phyloP scores from a whole-genome alignment of 1,139 yeast genomes.

The Yamadazyma spencermartinsiae region DNA sequence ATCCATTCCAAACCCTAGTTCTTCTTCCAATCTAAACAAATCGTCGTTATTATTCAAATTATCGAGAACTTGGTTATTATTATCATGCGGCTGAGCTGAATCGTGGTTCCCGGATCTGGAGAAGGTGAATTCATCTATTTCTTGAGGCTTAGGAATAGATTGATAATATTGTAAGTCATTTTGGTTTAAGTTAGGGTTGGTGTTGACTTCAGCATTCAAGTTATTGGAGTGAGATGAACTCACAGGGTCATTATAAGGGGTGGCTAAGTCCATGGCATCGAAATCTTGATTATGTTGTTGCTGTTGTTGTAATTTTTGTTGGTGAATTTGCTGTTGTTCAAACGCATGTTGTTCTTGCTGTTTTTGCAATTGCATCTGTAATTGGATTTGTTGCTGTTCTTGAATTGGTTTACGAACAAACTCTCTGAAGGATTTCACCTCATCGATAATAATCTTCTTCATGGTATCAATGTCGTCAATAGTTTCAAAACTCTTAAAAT shows the following conservation, averaged over 20 bases:
- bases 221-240: constrained; percentile 11
- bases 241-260: constrained; percentile 15
- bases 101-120: constrained; percentile 14
- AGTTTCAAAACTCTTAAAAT: constrained; percentile 80
- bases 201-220: constrained; percentile 29
- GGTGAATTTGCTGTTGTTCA: constrained; percentile 57
- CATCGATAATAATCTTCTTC: constrained; percentile 77
- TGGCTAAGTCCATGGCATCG: constrained; percentile 18
- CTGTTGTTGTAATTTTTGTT: constrained; percentile 33
- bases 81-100: constrained; percentile 1
- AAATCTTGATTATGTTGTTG: constrained; percentile 18
- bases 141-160: constrained; percentile 49
- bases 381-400: constrained; percentile 57
- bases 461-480: constrained; percentile 78
- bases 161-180: constrained; percentile 32
- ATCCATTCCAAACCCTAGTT: constrained; percentile 49
- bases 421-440: constrained; percentile 76
- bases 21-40: constrained; percentile 45
- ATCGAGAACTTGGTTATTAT: constrained; percentile 2
- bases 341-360: constrained; percentile 29
- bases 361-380: constrained; percentile 37
- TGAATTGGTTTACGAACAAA: constrained; percentile 77
- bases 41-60: constrained; percentile 22
- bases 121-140: constrained; percentile 41
- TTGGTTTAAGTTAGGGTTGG: constrained; percentile 27